Evolutionary conservation across 2,329 filamentous ascomycete species (phyloP), one percentile per base, ranked within the genome.

Genomic region (Aspergillus sp.): DNA sequence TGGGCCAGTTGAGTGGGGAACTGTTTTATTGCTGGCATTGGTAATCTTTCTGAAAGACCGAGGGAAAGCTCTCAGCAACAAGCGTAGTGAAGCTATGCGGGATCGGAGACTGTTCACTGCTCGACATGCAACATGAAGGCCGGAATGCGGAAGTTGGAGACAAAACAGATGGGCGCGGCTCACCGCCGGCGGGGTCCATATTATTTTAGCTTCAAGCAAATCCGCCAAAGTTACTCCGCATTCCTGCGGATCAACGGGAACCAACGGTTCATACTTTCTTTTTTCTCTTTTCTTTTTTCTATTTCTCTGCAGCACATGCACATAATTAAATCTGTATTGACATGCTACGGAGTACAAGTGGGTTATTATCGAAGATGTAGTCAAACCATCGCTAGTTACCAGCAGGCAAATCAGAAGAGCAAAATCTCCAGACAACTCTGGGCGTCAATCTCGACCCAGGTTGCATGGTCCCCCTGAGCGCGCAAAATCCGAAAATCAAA

Each of bases 1-100:
- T 80, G 77, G n/a, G 77, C 65, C 54, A 72, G 71, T n/a, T 68
- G 62, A 1, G 72, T 69, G n/a, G 79, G 76, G 56, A 81, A 77
- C 49, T 65, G 61, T 58, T 70, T 73, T 41, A 66, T 66, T 21
- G 62, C 57, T 51, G 70, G 64, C 72, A 75, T 75, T 65, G 64
- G 48, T 53, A 47, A 19, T 0, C 6, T 17, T 13, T n/a, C 15
- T 30, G 25, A 5, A 4, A 5, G 2, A 4, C 27, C 10, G 27
- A 38, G 21, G 11, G 32, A 42, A 8, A 38, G 48, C 36, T 27
- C 50, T 32, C 30, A 50, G 23, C 6, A 21, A 32, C 13, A 32
- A 30, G 49, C 21, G 53, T 23, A 57, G 6, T 13, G 13, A 21
- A 11, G 25, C 38, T 41, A 23, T 32, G 2, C 11, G n/a, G 19